phyloP scores from a whole-genome alignment of 768 basidiomycete genomes.

The Mycena vulgaris region DNA sequence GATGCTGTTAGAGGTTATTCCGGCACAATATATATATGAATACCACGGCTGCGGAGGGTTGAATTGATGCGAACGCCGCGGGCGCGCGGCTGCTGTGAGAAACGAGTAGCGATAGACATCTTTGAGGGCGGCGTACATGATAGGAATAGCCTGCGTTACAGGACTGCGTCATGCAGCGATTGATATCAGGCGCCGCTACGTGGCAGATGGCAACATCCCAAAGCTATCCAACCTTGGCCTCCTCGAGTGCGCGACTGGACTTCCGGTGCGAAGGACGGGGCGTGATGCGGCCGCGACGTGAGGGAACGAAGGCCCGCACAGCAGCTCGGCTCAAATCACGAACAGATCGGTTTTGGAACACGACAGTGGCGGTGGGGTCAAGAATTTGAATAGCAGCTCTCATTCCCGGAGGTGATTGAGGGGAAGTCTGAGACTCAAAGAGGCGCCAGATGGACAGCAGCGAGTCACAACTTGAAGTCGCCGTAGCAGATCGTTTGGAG shows the following conservation, averaged over 20 bases:
- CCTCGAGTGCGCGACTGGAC: slow-evolving; percentile 32
- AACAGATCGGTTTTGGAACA: slow-evolving; percentile 63
- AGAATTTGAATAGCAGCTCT: slow-evolving; percentile 75
- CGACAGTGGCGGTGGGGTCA: slow-evolving; percentile 73
- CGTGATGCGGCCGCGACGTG: slow-evolving; percentile 63
- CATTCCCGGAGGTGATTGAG: too few relatives aligned
- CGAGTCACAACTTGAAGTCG: slow-evolving; percentile 64
- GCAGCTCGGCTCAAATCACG: slow-evolving; percentile 68
- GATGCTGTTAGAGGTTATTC: too few relatives aligned
- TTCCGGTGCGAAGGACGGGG: slow-evolving; percentile 63
- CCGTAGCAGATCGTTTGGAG: slow-evolving; percentile 68
- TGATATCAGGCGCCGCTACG: too few relatives aligned
- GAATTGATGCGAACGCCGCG: too few relatives aligned
- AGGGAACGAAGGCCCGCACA: slow-evolving; percentile 55
- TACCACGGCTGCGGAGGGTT: too few relatives aligned
- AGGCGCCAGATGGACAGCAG: slow-evolving; percentile 68
- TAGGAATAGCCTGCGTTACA: too few relatives aligned
- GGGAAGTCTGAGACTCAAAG: too few relatives aligned
- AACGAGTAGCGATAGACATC: too few relatives aligned
- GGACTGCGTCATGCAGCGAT: too few relatives aligned
- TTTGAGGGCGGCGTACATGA: too few relatives aligned
- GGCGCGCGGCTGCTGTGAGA: too few relatives aligned
- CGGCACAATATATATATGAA: too few relatives aligned
- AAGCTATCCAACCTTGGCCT: background rate
- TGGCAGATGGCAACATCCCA: background rate